These are phyloP conservation scores for Stagonosporopsis rhizophila DNA, from an alignment of 2,329 filamentous ascomycete species.

Conservation along the genomic window DNA sequence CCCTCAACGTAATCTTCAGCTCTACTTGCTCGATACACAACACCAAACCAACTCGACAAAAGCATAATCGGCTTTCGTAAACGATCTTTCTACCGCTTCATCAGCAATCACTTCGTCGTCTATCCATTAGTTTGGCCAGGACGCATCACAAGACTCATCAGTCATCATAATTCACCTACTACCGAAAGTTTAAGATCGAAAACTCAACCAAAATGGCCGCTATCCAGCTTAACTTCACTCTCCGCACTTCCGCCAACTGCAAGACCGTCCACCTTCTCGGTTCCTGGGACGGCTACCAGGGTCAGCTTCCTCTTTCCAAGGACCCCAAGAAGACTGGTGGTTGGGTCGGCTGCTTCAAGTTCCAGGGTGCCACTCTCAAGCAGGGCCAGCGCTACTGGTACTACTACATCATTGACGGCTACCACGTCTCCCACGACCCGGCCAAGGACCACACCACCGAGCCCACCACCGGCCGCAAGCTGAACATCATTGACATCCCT, in stretches of 20 bases:
- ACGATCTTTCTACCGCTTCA: conserved; percentile 43
- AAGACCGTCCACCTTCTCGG: conserved; percentile 97
- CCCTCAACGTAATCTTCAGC: conserved; percentile 54
- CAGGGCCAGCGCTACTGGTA: conserved; percentile 97
- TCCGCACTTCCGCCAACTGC: conserved; percentile 94
- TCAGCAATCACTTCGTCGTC: conserved; percentile 43
- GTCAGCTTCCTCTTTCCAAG: conserved; percentile 92
- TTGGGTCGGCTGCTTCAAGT: conserved; percentile 97
- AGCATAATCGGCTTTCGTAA: conserved; percentile 36
- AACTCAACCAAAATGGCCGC: conserved; percentile 71
- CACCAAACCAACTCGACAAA: conserved; percentile 35
- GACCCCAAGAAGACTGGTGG: conserved; percentile 87
- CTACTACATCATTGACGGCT: conserved; percentile 99
- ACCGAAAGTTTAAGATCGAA: conserved; percentile 34
- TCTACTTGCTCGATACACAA: conserved; percentile 57
- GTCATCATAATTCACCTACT: conserved; percentile 34
- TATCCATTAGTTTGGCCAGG: conserved; percentile 49
- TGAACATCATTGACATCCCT: conserved; percentile 96
- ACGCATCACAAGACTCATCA: conserved; percentile 36
- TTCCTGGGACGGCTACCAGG: conserved; percentile 97
- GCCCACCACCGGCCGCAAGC: conserved; percentile 93
- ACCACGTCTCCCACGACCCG: conserved; percentile 97
- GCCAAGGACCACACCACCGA: conserved; percentile 87
- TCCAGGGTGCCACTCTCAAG: conserved; percentile 85
- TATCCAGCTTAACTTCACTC: conserved; percentile 92